Conservation (phyloP, 1,284 basidiomycete genomes). For the Ustilago esculenta region DNA sequence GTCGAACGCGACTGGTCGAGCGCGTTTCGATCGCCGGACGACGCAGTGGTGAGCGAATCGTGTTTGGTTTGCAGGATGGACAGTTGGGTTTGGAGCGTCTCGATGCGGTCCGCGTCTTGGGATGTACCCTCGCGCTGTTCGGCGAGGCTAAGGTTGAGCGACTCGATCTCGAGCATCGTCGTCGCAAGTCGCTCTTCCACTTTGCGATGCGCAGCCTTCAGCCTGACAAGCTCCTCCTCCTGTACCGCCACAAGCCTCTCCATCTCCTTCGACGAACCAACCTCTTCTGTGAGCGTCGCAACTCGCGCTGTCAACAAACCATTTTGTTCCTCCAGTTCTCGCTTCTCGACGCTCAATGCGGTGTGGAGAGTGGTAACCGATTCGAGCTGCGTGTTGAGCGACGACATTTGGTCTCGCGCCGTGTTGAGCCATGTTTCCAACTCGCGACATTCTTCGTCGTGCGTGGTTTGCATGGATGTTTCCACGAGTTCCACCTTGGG, state of each 20-base stretch:
- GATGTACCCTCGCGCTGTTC: conserved; percentile 22
- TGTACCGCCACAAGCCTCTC: too few relatives aligned
- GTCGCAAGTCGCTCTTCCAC: conserved; percentile 2
- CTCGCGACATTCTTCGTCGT: too few relatives aligned
- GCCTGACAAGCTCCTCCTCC: conserved; percentile 3
- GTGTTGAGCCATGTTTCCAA: too few relatives aligned
- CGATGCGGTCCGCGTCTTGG: conserved; percentile 13
- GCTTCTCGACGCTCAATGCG: too few relatives aligned
- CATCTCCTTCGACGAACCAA: neutral
- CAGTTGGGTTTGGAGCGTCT: conserved; percentile 14
- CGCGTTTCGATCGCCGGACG: neutral
- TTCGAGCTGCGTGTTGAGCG: too few relatives aligned
- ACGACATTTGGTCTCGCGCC: too few relatives aligned
- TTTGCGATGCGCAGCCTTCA: conserved; percentile 3
- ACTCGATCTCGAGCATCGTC: neutral
- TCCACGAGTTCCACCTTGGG: too few relatives aligned
- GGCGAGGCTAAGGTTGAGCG: conserved; percentile 14
- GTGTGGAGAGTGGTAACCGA: too few relatives aligned
- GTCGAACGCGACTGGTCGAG: neutral
- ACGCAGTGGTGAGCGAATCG: neutral
- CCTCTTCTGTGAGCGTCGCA: neutral
- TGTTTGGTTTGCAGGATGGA: neutral
- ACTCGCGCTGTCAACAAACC: neutral
- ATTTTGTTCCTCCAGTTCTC: too few relatives aligned
- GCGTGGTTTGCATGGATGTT: too few relatives aligned